Percentiles rank a stretch among this genome's conserved stretches.
phyloP scores from a whole-genome alignment of 1,284 basidiomycete species.

The Thecaphora thlaspeos region DNA sequence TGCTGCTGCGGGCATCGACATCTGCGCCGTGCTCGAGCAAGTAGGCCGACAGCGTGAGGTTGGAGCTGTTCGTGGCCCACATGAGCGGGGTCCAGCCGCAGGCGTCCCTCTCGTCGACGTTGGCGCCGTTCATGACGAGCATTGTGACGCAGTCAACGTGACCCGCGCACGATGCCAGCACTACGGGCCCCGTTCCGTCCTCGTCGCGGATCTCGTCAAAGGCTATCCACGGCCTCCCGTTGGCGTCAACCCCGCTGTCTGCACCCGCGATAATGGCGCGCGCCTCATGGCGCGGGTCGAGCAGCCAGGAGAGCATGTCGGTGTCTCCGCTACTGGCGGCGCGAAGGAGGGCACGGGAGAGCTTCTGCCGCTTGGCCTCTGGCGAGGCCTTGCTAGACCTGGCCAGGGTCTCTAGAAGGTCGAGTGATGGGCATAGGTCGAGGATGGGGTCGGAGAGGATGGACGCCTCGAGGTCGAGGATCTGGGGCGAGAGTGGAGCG shows the following conservation, averaged over 20 bases:
- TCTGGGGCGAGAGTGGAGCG: background rate
- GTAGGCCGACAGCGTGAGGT: slow-evolving; percentile 85
- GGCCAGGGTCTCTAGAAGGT: slow-evolving; percentile 26
- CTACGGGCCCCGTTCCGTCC: slow-evolving; percentile 41
- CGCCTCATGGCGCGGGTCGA: slow-evolving; percentile 23
- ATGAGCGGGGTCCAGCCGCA: slow-evolving; percentile 91
- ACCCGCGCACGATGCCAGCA: slow-evolving; percentile 43
- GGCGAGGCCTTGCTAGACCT: slow-evolving; percentile 4
- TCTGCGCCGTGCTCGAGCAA: slow-evolving; percentile 77
- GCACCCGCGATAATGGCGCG: slow-evolving; percentile 12
- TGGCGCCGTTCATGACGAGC: slow-evolving; percentile 39
- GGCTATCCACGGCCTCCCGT: slow-evolving; percentile 7
- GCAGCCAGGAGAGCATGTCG: slow-evolving; percentile 47
- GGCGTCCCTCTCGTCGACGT: slow-evolving; percentile 44
- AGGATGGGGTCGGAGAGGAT: slow-evolving; percentile 31
- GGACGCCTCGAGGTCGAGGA: slow-evolving; percentile 18
- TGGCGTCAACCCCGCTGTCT: slow-evolving; percentile 5
- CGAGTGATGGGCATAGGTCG: slow-evolving; percentile 40
- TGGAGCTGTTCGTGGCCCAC: slow-evolving; percentile 82
- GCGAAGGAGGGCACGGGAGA: slow-evolving; percentile 28
- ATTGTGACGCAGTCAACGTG: slow-evolving; percentile 47
- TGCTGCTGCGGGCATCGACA: slow-evolving; percentile 37
- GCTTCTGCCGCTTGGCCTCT: slow-evolving; percentile 15
- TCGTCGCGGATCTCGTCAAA: slow-evolving; percentile 35
- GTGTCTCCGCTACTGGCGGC: slow-evolving; percentile 42